Evolutionary conservation across 1,284 basidiomycete species (phyloP).

Genomic region (Psilocybe mexicana): DNA sequence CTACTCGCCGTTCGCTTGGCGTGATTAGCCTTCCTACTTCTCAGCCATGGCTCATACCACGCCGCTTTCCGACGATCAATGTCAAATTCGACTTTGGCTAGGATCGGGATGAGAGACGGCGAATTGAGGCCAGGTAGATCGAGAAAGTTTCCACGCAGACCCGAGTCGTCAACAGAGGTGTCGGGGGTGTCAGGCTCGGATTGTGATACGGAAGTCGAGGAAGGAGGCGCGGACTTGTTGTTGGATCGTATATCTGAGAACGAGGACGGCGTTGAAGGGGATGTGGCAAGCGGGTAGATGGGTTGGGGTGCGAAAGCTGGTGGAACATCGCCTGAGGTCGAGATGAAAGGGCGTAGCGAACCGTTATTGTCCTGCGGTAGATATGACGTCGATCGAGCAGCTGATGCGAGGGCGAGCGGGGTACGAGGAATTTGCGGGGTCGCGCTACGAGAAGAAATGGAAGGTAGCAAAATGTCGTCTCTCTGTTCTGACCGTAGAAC

Average conservation of each 20-base stretch:
- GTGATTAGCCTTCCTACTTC: slow-evolving; percentile 58
- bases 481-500: slow-evolving; percentile 64
- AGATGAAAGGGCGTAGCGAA: slow-evolving; percentile 50
- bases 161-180: slow-evolving; percentile 47
- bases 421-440: slow-evolving; percentile 32
- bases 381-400: slow-evolving; percentile 46
- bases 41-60: slow-evolving; percentile 84
- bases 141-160: slow-evolving; percentile 46
- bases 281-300: slow-evolving; percentile 38
- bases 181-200: slow-evolving; percentile 59
- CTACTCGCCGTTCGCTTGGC: slow-evolving; percentile 53
- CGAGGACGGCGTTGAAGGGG: slow-evolving; percentile 57
- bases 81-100: slow-evolving; percentile 88
- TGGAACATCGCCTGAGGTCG: slow-evolving; percentile 31
- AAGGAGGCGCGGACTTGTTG: slow-evolving; percentile 48
- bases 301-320: slow-evolving; percentile 19
- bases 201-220: slow-evolving; percentile 30
- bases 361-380: slow-evolving; percentile 40
- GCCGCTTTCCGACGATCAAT: slow-evolving; percentile 71
- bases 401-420: slow-evolving; percentile 36
- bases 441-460: slow-evolving; percentile 31
- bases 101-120: slow-evolving; percentile 69
- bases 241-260: slow-evolving; percentile 48
- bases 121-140: slow-evolving; percentile 67
- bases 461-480: slow-evolving; percentile 48